phyloP scores from a whole-genome alignment of 1,284 basidiomycete genomes.

The Microbotryum saponariae region DNA sequence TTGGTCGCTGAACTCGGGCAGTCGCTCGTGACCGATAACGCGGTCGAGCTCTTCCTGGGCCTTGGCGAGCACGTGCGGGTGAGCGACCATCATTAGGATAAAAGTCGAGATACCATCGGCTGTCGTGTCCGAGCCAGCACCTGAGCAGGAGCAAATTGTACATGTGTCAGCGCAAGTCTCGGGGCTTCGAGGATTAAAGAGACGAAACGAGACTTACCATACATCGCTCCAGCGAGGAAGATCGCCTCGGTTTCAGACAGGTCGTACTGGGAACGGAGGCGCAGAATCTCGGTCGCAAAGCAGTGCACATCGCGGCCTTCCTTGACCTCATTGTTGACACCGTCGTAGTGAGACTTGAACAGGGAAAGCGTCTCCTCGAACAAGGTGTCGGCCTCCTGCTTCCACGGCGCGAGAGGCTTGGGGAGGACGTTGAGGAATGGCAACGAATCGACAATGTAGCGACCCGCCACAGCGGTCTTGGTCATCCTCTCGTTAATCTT shows the following conservation, averaged over 20 bases:
- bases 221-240: conserved; percentile 37
- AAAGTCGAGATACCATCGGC: conserved; percentile 32
- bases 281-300: conserved; percentile 35
- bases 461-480: conserved; percentile 35
- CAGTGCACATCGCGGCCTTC: conserved; percentile 32
- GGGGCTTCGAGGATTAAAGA: too few relatives aligned
- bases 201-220: conserved; percentile 15
- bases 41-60: conserved; percentile 38
- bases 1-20: conserved; percentile 38
- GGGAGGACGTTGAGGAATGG: conserved; percentile 36
- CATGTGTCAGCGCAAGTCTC: neutral
- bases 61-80: conserved; percentile 19
- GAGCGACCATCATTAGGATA: conserved; percentile 24
- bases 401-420: conserved; percentile 34
- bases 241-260: conserved; percentile 35
- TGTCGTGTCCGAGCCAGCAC: conserved; percentile 31
- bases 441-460: conserved; percentile 36
- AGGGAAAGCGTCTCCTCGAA: conserved; percentile 32
- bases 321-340: conserved; percentile 12
- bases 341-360: conserved; percentile 33
- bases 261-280: conserved; percentile 31
- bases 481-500: conserved; percentile 33
- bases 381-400: conserved; percentile 20
- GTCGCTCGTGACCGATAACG: conserved; percentile 33
- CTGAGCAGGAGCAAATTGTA: neutral